Base-by-base conservation (phyloP, 73 alveolate genomes). In the Diophrys sp. region DNA sequence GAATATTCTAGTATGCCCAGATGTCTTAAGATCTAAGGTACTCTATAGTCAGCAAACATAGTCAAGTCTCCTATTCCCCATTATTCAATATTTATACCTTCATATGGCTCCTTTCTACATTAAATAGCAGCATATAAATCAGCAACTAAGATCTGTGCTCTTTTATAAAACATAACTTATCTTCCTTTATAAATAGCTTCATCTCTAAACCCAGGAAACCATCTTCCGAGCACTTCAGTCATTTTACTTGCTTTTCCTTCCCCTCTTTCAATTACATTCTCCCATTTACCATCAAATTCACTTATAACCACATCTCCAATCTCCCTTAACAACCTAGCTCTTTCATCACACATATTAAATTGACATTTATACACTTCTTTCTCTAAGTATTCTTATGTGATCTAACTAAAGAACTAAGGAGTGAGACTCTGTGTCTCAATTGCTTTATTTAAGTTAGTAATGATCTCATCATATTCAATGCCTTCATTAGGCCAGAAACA, bases 401-500 rank as follows among this genome's bases (percentile, higher is more conserved):
- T 86, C 31, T 95, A 85, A 31, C 79, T 84, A 73, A 96, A 93
- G 85, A 79, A 77, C 26, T 93, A 89, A 62, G 94, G 94, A 25
- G n/a, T n/a, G n/a, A n/a, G n/a, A n/a, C n/a, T n/a, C n/a, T 85
- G 77, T 30, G 81, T 80, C 29, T 71, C 74, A 31, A 96, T 70
- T 53, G 90, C 83, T 23, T 85, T 77, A 53, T 92, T 92, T 24
- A 96, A 79, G 71, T 93, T 91, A 72, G 80, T 72, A 14, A 98
- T 93, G 78, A 96, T 74, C 30, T 85, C 75, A 70, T 90, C 96
- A 84, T 96, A 96, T 74, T 96, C 99, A 85, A 71, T 94, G 54
- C 85, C 89, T 62, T 83, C 80, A 68, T 89, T 73, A 23, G 98
- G 98, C 99, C 99, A 96, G 82, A 96, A 96, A 75, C 99, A 96